These are phyloP conservation scores for Colletotrichum sp. DNA, from an alignment of 2,329 filamentous ascomycete genomes.

Conservation along the genomic window DNA sequence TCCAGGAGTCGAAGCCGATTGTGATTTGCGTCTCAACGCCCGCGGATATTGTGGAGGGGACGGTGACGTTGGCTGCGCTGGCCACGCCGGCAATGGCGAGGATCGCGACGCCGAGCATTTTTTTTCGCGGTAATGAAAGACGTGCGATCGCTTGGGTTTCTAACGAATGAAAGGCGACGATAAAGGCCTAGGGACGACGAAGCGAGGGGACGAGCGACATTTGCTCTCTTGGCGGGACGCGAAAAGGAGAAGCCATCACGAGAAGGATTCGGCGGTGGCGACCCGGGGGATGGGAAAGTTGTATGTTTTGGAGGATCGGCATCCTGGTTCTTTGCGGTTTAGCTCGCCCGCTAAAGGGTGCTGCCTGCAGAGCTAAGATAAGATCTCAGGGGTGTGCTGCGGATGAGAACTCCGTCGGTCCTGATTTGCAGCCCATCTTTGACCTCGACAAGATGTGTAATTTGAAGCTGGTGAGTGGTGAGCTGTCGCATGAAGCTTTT, in stretches of 20 bases:
- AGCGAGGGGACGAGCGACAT: not conserved
- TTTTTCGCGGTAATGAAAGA: not conserved
- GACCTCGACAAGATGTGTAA: not conserved
- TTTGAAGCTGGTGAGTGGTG: not conserved
- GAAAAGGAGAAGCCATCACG: not conserved
- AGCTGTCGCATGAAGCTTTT: not conserved
- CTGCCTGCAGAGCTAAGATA: not conserved
- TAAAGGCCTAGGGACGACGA: accelerated
- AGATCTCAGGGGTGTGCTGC: not conserved
- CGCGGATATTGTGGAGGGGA: not conserved
- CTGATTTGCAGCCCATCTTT: not conserved
- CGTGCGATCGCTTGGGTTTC: not conserved
- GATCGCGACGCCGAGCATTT: not conserved
- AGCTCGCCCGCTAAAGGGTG: not conserved
- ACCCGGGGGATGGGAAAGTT: not conserved
- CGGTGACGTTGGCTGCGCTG: not conserved
- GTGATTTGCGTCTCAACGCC: slow-evolving; percentile 8
- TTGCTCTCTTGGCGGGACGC: not conserved
- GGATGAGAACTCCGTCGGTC: not conserved
- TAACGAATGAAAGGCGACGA: not conserved
- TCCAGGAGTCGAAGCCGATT: slow-evolving; percentile 1
- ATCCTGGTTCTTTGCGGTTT: not conserved
- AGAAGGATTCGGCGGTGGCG: not conserved
- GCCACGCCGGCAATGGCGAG: not conserved
- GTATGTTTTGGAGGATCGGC: not conserved